phyloP scores from a whole-genome alignment of 2,329 filamentous ascomycete species.

The Verticillium nonalfalfae region DNA sequence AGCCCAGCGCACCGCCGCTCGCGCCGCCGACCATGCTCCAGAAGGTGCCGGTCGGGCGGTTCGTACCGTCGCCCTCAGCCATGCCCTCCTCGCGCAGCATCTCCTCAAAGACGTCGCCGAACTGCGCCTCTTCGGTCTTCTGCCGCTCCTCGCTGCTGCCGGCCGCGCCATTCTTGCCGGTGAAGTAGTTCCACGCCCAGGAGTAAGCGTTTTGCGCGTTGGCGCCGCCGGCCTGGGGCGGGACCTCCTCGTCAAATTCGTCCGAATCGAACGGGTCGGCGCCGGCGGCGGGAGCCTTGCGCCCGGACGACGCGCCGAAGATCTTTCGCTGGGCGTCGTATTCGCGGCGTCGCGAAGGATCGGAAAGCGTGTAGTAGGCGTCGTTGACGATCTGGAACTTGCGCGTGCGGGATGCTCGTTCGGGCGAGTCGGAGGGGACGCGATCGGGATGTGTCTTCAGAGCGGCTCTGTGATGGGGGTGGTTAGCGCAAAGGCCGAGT shows the following conservation, averaged over 20 bases:
- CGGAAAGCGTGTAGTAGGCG: slow-evolving; percentile 87
- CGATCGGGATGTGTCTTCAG: slow-evolving; percentile 92
- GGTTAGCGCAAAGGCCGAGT: neutral
- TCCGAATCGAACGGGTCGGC: slow-evolving; percentile 33
- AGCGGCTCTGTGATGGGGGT: slow-evolving; percentile 54
- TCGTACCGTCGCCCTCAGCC: slow-evolving; percentile 60
- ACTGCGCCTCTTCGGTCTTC: slow-evolving; percentile 69
- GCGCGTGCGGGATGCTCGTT: slow-evolving; percentile 74
- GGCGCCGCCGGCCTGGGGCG: slow-evolving; percentile 20
- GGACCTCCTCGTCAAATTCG: slow-evolving; percentile 18
- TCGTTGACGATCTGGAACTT: slow-evolving; percentile 91
- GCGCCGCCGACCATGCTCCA: slow-evolving; percentile 82
- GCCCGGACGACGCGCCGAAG: slow-evolving; percentile 38
- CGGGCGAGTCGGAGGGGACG: slow-evolving; percentile 75
- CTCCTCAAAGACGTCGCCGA: slow-evolving; percentile 82
- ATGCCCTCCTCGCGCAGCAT: slow-evolving; percentile 84
- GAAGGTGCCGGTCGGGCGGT: slow-evolving; percentile 62
- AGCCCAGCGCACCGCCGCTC: slow-evolving; percentile 84
- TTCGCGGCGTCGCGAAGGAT: slow-evolving; percentile 67
- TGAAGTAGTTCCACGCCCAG: slow-evolving; percentile 68
- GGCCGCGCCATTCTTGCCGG: slow-evolving; percentile 28
- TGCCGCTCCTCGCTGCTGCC: slow-evolving; percentile 32
- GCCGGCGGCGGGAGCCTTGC: slow-evolving; percentile 23
- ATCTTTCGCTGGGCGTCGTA: slow-evolving; percentile 71
- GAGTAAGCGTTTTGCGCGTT: slow-evolving; percentile 51